These are phyloP conservation scores for Fusarium tanahbumbuense DNA, from an alignment of 2,329 filamentous ascomycete genomes.

Conservation along the genomic window DNA sequence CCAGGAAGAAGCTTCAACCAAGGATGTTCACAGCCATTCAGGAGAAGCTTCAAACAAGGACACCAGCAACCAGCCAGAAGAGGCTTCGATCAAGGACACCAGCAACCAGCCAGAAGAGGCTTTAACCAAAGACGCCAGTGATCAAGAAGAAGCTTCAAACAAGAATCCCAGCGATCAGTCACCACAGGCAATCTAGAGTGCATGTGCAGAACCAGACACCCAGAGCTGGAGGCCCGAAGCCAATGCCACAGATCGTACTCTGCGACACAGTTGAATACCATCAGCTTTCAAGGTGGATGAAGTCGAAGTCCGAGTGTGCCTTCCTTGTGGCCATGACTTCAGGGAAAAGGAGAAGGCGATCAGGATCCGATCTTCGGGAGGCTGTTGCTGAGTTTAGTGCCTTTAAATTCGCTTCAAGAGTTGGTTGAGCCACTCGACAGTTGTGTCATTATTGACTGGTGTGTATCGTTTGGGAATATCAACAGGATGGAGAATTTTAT, in stretches of 20 bases:
- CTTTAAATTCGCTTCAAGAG: not conserved
- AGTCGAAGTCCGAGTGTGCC: constrained; percentile 33
- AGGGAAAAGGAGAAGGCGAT: not conserved
- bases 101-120: too few species aligned
- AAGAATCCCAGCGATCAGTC: not conserved
- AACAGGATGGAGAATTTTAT: not conserved
- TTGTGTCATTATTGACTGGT: not conserved
- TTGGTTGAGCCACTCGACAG: not conserved
- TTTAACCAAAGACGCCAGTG: too few species aligned
- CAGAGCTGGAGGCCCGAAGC: not conserved
- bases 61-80: too few species aligned
- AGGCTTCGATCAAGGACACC: too few species aligned
- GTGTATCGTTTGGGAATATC: not conserved
- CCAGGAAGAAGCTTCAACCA: too few species aligned
- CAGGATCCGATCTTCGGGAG: not conserved
- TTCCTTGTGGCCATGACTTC: constrained; percentile 47
- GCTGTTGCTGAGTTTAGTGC: not conserved
- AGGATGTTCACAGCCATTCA: too few species aligned
- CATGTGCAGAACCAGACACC: not conserved
- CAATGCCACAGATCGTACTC: not conserved
- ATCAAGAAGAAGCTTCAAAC: too few species aligned
- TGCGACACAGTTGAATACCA: not conserved
- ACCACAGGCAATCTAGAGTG: not conserved
- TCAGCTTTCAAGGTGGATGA: not conserved
- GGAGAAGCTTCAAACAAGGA: not conserved